These are phyloP conservation scores for Debaryomyces fabryi DNA, from an alignment of 1,139 yeast species.

Conservation along the genomic window DNA sequence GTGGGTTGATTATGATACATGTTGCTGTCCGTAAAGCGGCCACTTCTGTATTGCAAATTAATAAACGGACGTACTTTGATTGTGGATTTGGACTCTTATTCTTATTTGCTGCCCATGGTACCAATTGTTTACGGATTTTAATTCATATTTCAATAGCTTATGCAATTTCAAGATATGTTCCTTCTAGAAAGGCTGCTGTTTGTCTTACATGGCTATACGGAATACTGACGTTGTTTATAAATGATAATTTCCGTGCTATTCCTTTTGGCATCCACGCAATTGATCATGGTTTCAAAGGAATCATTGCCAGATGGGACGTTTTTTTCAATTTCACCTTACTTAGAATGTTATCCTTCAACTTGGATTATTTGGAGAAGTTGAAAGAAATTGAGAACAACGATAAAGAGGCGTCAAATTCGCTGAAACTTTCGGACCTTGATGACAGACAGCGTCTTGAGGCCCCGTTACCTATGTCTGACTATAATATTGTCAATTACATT, in stretches of 20 bases:
- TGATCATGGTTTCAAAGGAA: conserved; percentile 66
- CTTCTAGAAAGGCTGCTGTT: conserved; percentile 32
- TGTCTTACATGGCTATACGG: conserved; percentile 75
- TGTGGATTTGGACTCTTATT: conserved; percentile 70
- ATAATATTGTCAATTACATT: conserved; percentile 62
- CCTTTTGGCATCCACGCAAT: conserved; percentile 55
- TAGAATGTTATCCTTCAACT: conserved; percentile 78
- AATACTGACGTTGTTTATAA: conserved; percentile 70
- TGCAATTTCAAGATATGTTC: conserved; percentile 49
- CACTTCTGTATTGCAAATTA: conserved; percentile 20
- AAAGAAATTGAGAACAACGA: conserved; percentile 16
- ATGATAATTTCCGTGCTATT: conserved; percentile 64
- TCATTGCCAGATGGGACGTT: conserved; percentile 93
- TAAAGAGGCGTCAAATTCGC: conserved; percentile 17
- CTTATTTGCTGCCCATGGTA: conserved; percentile 79
- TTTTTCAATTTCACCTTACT: conserved; percentile 87
- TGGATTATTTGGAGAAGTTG: conserved; percentile 67
- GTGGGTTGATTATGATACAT: conserved; percentile 59
- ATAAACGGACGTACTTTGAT: conserved; percentile 61
- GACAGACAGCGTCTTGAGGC: conserved; percentile 73
- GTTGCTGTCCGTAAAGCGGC: conserved; percentile 46
- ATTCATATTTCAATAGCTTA: conserved; percentile 60
- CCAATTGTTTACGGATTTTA: conserved; percentile 62
- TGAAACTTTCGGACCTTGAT: conserved; percentile 30
- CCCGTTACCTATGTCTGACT: conserved; percentile 63